phyloP scores from a whole-genome alignment of 495 filamentous ascomycete genomes.

The Penicillium taxi region DNA sequence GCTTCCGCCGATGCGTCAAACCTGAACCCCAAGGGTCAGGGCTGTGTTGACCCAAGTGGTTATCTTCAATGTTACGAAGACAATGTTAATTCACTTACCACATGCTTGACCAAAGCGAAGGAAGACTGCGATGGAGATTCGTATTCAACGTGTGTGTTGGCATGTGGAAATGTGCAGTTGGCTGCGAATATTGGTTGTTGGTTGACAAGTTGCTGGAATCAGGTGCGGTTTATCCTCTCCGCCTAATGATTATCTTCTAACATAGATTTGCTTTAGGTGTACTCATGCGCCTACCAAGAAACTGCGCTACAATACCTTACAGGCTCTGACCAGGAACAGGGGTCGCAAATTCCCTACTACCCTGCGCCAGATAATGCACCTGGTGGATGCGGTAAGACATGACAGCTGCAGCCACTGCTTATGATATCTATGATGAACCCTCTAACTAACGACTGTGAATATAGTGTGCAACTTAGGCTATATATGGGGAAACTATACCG shows the following conservation, averaged over 20 bases:
- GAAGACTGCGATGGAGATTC: background rate
- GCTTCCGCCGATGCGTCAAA: conserved; percentile 2
- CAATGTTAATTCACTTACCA: background rate
- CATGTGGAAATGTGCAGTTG: conserved; percentile 2
- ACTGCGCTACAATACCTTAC: conserved; percentile 1
- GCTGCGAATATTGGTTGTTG: conserved; percentile 3
- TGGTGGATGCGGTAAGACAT: conserved; percentile 3
- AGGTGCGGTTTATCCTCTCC: background rate
- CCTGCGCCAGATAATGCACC: conserved; percentile 3
- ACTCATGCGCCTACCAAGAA: conserved; percentile 4
- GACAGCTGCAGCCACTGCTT: background rate
- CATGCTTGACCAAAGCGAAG: background rate
- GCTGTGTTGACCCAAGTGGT: conserved; percentile 2
- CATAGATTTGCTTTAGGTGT: background rate
- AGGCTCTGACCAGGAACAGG: background rate
- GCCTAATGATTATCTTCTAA: background rate
- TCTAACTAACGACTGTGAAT: background rate
- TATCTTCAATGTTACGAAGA: conserved; percentile 2
- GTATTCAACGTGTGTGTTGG: background rate
- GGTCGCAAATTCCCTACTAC: conserved; percentile 1
- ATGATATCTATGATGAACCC: background rate
- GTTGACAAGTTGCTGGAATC: conserved; percentile 3
- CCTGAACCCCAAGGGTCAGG: conserved; percentile 1
- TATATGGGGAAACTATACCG: conserved; percentile 1
- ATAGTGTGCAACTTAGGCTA: conserved; percentile 1